Evolutionary conservation across 2,329 filamentous ascomycete genomes (phyloP).

Genomic region (Nemania sp.): DNA sequence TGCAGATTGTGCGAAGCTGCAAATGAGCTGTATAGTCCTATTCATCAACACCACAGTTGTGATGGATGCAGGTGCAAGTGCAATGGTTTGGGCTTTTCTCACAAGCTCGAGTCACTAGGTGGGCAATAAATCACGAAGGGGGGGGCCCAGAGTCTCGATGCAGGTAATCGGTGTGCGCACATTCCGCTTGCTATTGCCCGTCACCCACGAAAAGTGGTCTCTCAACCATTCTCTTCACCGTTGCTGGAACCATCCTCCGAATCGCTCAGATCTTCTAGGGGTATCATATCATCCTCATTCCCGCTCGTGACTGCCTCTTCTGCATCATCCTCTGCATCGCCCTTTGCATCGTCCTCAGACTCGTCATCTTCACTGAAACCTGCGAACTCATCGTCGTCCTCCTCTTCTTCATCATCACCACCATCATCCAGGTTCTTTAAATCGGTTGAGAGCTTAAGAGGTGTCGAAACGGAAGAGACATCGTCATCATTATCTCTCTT

Average conservation of each 20-base stretch:
- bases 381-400: conserved; percentile 47
- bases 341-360: conserved; percentile 42
- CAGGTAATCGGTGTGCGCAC: conserved; percentile 21
- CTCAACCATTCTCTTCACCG: conserved; percentile 41
- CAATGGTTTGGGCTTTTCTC: background rate
- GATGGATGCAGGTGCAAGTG: too few species aligned
- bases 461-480: conserved; percentile 41
- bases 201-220: conserved; percentile 20
- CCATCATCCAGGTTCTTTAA: conserved; percentile 35
- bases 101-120: background rate
- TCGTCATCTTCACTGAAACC: conserved; percentile 42
- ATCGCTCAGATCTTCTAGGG: conserved; percentile 44
- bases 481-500: conserved; percentile 59
- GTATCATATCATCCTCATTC: conserved; percentile 54
- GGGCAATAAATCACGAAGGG: background rate
- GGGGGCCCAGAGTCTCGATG: background rate
- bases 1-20: background rate
- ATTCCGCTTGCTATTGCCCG: conserved; percentile 20
- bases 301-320: conserved; percentile 4
- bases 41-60: background rate
- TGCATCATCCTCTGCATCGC: background rate
- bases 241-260: conserved; percentile 40
- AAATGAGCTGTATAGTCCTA: background rate
- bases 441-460: conserved; percentile 35
- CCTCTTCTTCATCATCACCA: conserved; percentile 44